phyloP scores from a whole-genome alignment of 2,329 filamentous ascomycete genomes.

The Didymella pinodella region DNA sequence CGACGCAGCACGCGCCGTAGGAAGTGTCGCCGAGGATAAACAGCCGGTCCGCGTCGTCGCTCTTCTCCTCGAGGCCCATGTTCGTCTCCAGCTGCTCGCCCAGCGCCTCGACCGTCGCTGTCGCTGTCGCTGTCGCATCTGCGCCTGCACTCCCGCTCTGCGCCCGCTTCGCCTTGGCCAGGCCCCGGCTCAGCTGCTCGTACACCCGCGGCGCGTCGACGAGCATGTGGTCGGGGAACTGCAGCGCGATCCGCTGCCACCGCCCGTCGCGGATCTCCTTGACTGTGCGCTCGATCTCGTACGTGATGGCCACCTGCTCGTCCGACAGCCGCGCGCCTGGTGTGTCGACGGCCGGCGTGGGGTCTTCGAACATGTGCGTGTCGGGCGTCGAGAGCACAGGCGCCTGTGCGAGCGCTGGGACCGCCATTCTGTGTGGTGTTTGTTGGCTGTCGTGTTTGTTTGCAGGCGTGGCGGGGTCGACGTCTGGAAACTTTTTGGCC shows the following conservation, averaged over 20 bases:
- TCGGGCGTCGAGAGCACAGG: slow-evolving; percentile 71
- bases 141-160: slow-evolving; percentile 16
- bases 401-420: slow-evolving; percentile 48
- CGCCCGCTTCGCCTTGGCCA: slow-evolving; percentile 48
- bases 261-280: slow-evolving; percentile 74
- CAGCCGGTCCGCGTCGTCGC: slow-evolving; percentile 59
- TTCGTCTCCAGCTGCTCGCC: slow-evolving; percentile 26
- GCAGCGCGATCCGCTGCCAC: slow-evolving; percentile 84
- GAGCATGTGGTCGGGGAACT: slow-evolving; percentile 95
- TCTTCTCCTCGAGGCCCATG: slow-evolving; percentile 23
- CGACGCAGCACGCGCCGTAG: slow-evolving; percentile 95
- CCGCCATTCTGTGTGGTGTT: slow-evolving; percentile 32
- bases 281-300: slow-evolving; percentile 85
- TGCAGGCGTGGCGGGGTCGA: slow-evolving; percentile 9
- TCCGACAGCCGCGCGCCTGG: slow-evolving; percentile 59
- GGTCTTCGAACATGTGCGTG: slow-evolving; percentile 65
- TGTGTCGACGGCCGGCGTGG: slow-evolving; percentile 53
- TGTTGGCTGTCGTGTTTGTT: slow-evolving; percentile 9
- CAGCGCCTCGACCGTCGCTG: slow-evolving; percentile 26
- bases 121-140: not conserved
- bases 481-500: slow-evolving; percentile 12
- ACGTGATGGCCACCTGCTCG: slow-evolving; percentile 76
- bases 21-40: slow-evolving; percentile 95
- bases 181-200: slow-evolving; percentile 65
- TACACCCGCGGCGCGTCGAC: slow-evolving; percentile 83